These are phyloP conservation scores for Dissophora globulifera DNA, from an alignment of 192 early-diverging fungal species.

Conservation along the genomic window DNA sequence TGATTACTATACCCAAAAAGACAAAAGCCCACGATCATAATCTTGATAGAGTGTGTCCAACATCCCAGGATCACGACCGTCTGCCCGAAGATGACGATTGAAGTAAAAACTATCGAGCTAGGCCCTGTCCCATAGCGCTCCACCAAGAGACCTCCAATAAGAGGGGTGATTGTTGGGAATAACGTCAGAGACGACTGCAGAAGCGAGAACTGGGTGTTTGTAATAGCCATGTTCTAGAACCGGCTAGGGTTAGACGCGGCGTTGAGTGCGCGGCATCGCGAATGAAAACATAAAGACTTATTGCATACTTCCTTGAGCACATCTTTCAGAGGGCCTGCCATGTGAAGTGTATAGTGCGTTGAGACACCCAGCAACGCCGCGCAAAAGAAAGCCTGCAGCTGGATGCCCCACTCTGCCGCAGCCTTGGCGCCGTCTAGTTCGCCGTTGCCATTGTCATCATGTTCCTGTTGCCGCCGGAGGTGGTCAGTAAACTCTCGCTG, in stretches of 20 bases:
- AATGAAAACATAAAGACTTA: too few species aligned
- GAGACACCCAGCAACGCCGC: conserved; percentile 64
- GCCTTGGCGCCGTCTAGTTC: conserved; percentile 10
- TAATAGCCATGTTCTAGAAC: conserved; percentile 55
- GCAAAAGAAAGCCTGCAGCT: conserved; percentile 43
- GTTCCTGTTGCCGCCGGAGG: conserved; percentile 1
- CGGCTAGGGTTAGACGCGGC: too few species aligned
- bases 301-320: conserved; percentile 79
- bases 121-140: conserved; percentile 58
- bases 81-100: conserved; percentile 52
- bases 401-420: conserved; percentile 30
- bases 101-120: conserved; percentile 56
- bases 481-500: conserved; percentile 22
- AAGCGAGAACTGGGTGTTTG: conserved; percentile 59
- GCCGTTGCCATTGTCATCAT: not conserved
- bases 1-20: conserved; percentile 53
- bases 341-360: conserved; percentile 79
- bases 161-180: conserved; percentile 54
- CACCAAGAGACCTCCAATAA: conserved; percentile 56
- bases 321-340: conserved; percentile 78
- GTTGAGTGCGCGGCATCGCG: too few species aligned
- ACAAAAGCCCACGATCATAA: conserved; percentile 55
- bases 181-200: conserved; percentile 56
- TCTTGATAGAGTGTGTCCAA: conserved; percentile 52
- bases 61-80: conserved; percentile 42